A percentile compares a stretch with the other conserved stretches of the same genome.
phyloP scores from a whole-genome alignment of 768 basidiomycete genomes.

The Tubosaeta sp. region DNA sequence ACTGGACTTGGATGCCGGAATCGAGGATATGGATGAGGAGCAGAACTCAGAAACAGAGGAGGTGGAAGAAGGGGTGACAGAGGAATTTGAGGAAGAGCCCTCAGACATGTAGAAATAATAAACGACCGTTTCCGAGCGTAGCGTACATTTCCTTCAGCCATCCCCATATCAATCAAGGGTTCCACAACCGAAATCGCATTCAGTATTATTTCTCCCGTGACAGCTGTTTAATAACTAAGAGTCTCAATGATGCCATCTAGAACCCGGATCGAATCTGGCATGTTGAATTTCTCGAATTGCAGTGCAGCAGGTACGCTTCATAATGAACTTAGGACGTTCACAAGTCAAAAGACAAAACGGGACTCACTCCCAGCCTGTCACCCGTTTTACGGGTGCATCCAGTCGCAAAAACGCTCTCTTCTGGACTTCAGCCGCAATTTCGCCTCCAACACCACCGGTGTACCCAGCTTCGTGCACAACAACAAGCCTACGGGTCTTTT shows the following conservation, averaged over 20 bases:
- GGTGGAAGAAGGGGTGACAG: conserved; percentile 43
- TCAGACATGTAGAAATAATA: conserved; percentile 13
- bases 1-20: conserved; percentile 34
- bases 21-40: conserved; percentile 41
- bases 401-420: conserved; percentile 84
- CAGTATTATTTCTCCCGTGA: background rate
- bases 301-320: conserved; percentile 75
- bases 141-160: background rate
- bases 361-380: conserved; percentile 94
- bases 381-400: conserved; percentile 80
- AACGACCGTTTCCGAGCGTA: background rate
- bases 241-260: conserved; percentile 84
- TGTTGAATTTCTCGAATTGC: conserved; percentile 88
- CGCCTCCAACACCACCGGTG: conserved; percentile 84
- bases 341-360: background rate
- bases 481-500: conserved; percentile 77
- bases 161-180: conserved; percentile 1
- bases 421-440: conserved; percentile 89
- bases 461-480: conserved; percentile 91
- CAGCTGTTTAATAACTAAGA: conserved; percentile 52
- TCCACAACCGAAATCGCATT: background rate
- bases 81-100: conserved; percentile 52
- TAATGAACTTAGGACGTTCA: background rate
- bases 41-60: conserved; percentile 33
- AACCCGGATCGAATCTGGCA: conserved; percentile 82